phyloP scores from a whole-genome alignment of 305 asterid genomes.

The Fraxinus xanthoxyloides region DNA sequence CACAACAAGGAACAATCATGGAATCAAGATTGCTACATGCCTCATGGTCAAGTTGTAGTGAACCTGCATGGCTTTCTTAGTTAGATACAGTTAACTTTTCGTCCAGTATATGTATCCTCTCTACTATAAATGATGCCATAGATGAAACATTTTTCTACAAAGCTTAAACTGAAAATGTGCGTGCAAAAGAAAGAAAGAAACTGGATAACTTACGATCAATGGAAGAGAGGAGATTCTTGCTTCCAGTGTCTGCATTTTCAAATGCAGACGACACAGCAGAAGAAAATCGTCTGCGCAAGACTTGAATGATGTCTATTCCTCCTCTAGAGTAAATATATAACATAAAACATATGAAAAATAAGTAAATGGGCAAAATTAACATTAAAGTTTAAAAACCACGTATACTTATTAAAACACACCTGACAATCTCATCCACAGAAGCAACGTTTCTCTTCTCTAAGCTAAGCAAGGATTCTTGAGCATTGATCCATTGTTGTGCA shows the following conservation, averaged over 20 bases:
- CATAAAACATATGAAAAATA: conserved; percentile 6
- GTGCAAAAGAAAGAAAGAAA: neutral
- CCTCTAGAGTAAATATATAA: conserved; percentile 43
- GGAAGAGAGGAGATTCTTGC: conserved; percentile 75
- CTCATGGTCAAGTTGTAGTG: conserved; percentile 92
- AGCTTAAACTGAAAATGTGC: neutral
- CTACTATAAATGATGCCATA: neutral
- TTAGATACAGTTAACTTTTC: neutral
- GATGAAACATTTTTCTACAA: neutral
- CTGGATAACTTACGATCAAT: conserved; percentile 68
- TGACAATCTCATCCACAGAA: conserved; percentile 64
- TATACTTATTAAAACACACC: conserved; percentile 43
- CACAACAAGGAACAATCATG: conserved; percentile 81
- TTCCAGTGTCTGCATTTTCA: conserved; percentile 75
- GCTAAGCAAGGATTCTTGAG: conserved; percentile 72
- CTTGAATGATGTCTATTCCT: conserved; percentile 74
- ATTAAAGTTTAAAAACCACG: neutral
- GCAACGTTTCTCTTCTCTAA: conserved; percentile 74
- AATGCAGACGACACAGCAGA: conserved; percentile 74
- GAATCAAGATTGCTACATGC: conserved; percentile 83
- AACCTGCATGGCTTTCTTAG: conserved; percentile 43
- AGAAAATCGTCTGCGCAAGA: conserved; percentile 60
- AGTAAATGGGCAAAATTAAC: conserved; percentile 1
- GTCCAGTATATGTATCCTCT: neutral
- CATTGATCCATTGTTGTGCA: conserved; percentile 79